These are phyloP conservation scores for Onygenales sp. DNA, from an alignment of 2,329 filamentous ascomycete species.

Conservation along the genomic window DNA sequence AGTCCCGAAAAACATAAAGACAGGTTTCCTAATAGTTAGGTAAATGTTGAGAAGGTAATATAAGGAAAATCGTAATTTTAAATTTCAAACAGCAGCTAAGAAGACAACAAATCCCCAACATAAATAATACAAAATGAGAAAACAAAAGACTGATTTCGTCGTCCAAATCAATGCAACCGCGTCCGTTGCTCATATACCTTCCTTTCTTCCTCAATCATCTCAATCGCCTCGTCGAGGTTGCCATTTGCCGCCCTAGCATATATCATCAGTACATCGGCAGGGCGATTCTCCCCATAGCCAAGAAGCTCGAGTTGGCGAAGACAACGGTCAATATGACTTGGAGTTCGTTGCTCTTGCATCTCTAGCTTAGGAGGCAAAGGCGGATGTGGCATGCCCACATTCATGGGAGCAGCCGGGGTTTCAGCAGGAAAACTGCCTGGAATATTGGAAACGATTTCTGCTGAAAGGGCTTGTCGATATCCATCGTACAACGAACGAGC, in stretches of 20 bases:
- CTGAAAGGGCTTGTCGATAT: conserved; percentile 1
- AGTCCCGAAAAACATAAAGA: too few relatives aligned
- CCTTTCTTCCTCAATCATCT: conserved; percentile 42
- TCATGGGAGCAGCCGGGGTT: background rate
- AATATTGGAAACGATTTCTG: conserved; percentile 6
- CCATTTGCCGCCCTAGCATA: conserved; percentile 38
- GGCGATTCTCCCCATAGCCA: conserved; percentile 32
- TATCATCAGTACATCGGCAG: conserved; percentile 29
- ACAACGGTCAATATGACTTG: conserved; percentile 24
- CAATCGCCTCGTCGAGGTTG: conserved; percentile 36
- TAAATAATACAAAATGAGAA: background rate
- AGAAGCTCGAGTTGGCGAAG: conserved; percentile 29
- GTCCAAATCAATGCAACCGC: background rate
- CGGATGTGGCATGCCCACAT: background rate
- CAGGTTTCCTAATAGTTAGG: too few relatives aligned
- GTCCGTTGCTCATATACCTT: conserved; percentile 28
- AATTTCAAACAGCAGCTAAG: too few relatives aligned
- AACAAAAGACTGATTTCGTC: background rate
- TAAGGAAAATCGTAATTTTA: background rate
- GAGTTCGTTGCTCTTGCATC: background rate
- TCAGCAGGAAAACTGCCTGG: conserved; percentile 21
- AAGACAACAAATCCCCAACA: background rate
- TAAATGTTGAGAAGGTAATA: background rate
- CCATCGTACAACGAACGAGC: background rate
- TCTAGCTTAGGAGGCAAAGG: background rate